Percentiles rank a stretch among this genome's conserved stretches.
Evolutionary conservation across 352 stramenopile genomes (phyloP).

Genomic region (Phytophthora tubulina): DNA sequence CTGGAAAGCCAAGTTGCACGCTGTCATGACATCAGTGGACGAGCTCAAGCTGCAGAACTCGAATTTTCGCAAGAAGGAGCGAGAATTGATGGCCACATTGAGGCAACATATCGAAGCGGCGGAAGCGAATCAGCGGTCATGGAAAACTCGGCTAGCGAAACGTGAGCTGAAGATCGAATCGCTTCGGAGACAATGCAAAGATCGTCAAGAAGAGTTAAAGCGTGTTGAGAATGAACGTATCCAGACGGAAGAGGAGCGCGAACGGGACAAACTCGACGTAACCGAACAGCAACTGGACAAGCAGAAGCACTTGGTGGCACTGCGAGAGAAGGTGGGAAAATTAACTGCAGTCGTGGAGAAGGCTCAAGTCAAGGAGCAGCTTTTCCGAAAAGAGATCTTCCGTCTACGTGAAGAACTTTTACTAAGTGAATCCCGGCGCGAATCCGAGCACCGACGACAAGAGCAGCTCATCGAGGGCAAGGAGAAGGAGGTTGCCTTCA

Average conservation of each 20-base stretch:
- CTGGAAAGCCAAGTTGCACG: slow-evolving; percentile 62
- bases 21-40: slow-evolving; percentile 36
- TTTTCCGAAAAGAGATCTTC: slow-evolving; percentile 59
- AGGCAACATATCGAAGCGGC: slow-evolving; percentile 40
- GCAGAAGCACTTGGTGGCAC: slow-evolving; percentile 35
- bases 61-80: slow-evolving; percentile 37
- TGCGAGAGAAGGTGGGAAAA: slow-evolving; percentile 44
- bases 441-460: slow-evolving; percentile 59
- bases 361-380: slow-evolving; percentile 53
- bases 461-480: slow-evolving; percentile 63
- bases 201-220: slow-evolving; percentile 33
- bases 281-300: slow-evolving; percentile 48
- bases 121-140: slow-evolving; percentile 28
- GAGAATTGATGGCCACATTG: slow-evolving; percentile 25
- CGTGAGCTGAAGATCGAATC: slow-evolving; percentile 44
- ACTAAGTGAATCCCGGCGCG: slow-evolving; percentile 65
- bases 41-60: slow-evolving; percentile 50
- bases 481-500: slow-evolving; percentile 72
- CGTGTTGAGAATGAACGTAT: slow-evolving; percentile 30
- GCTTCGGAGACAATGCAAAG: slow-evolving; percentile 44
- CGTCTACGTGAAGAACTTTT: slow-evolving; percentile 70
- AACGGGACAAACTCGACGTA: slow-evolving; percentile 31
- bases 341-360: slow-evolving; percentile 43
- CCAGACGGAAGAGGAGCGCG: slow-evolving; percentile 29
- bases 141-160: slow-evolving; percentile 44